Conservation (phyloP, 345 rosid species). For the Erysimum cheiranthoides region DNA sequence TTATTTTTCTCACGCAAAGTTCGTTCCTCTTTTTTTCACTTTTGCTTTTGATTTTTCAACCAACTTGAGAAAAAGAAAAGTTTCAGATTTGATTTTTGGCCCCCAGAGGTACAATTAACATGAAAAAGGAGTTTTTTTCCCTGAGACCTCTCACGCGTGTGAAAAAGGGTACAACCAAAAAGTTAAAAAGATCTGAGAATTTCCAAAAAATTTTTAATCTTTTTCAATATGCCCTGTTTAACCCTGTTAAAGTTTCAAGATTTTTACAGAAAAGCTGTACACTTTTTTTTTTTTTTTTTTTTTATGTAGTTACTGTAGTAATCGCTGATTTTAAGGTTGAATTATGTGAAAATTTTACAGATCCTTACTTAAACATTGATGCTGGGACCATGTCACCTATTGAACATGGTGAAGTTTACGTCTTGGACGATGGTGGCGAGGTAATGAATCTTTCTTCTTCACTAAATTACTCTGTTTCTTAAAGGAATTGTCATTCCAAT, state of each 20-base stretch:
- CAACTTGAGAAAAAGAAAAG: slow-evolving; percentile 32
- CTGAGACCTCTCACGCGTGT: slow-evolving; percentile 39
- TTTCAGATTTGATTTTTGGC: slow-evolving; percentile 41
- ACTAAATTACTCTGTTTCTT: slow-evolving; percentile 18
- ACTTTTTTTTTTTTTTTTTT: slow-evolving; percentile 10
- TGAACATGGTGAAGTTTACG: slow-evolving; percentile 92
- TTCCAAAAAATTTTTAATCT: slow-evolving; percentile 25
- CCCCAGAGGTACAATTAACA: slow-evolving; percentile 30
- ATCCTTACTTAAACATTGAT: slow-evolving; percentile 90
- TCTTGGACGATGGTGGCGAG: slow-evolving; percentile 94
- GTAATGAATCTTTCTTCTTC: slow-evolving; percentile 39
- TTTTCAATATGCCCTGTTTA: neutral
- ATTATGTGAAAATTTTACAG: slow-evolving; percentile 42
- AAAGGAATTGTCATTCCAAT: slow-evolving; percentile 8
- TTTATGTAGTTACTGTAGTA: neutral
- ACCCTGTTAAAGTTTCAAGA: slow-evolving; percentile 15
- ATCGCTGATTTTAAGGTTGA: neutral
- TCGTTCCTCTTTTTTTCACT: slow-evolving; percentile 25
- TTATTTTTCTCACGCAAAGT: slow-evolving; percentile 17
- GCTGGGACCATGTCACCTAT: slow-evolving; percentile 97
- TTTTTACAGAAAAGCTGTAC: slow-evolving; percentile 17
- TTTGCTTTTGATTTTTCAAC: slow-evolving; percentile 29
- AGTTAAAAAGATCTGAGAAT: slow-evolving; percentile 18
- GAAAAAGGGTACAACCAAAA: slow-evolving; percentile 14
- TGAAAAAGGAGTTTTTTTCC: neutral